These are phyloP conservation scores for Mycotypha africana DNA, from an alignment of 371 early-diverging fungal species.

Conservation along the genomic window DNA sequence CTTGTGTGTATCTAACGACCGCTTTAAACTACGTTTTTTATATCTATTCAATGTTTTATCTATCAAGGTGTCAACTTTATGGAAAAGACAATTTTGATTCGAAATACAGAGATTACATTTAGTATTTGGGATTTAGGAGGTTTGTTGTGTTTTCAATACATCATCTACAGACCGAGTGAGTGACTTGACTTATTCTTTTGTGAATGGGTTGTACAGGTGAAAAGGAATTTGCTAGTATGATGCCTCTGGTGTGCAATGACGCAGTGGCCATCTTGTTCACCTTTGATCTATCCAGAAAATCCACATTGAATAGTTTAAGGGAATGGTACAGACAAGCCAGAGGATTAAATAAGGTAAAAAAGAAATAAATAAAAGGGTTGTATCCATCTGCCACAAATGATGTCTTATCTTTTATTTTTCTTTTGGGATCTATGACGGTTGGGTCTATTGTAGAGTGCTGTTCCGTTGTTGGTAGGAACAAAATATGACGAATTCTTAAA, in stretches of 20 bases:
- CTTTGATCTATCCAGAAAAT: constrained; percentile 91
- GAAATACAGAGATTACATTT: constrained; percentile 93
- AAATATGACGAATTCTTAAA: constrained; percentile 93
- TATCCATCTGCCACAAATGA: too few relatives aligned
- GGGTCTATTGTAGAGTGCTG: constrained; percentile 61
- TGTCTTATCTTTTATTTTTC: too few relatives aligned
- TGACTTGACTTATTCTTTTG: neutral
- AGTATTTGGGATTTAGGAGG: constrained; percentile 99
- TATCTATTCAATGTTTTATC: too few relatives aligned
- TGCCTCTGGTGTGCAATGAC: constrained; percentile 94
- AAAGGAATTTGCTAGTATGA: constrained; percentile 95
- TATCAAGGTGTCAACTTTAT: constrained; percentile 93
- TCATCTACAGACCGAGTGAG: too few relatives aligned
- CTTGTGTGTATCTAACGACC: too few relatives aligned
- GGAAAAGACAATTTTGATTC: constrained; percentile 93
- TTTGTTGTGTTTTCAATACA: constrained; percentile 13
- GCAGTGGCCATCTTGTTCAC: constrained; percentile 93
- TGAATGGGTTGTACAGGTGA: constrained; percentile 55
- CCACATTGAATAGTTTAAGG: constrained; percentile 88
- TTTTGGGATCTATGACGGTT: too few relatives aligned
- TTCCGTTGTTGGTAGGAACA: constrained; percentile 94
- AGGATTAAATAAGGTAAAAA: constrained; percentile 83
- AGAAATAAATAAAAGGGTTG: neutral
- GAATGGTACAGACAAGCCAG: constrained; percentile 97
- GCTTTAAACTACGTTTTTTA: too few relatives aligned